Conservation (phyloP, 202 grass and related monocot genomes). For the Carex arenaria region DNA sequence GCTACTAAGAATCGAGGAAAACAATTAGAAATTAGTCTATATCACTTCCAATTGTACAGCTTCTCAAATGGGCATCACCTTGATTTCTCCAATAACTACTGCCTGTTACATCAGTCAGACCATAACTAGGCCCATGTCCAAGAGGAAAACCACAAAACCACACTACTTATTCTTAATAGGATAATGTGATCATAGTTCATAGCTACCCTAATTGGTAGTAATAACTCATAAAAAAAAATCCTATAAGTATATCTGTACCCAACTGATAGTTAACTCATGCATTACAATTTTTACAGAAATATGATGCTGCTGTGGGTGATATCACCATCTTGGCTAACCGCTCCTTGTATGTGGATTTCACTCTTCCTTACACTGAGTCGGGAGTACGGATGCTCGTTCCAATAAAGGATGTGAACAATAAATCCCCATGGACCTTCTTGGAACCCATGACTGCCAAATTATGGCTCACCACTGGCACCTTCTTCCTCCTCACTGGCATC, state of each 20-base stretch:
- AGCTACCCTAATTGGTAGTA: not conserved
- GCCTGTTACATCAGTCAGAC: too few relatives aligned
- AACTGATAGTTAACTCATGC: not conserved
- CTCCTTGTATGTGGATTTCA: conserved; percentile 76
- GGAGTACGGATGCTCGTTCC: conserved; percentile 82
- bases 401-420: conserved; percentile 42
- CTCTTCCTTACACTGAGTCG: conserved; percentile 78
- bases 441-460: conserved; percentile 45
- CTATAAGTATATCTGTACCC: not conserved
- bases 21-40: not conserved
- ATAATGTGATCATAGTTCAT: not conserved
- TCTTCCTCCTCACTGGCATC: conserved; percentile 63
- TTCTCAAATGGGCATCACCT: too few relatives aligned
- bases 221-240: too few relatives aligned
- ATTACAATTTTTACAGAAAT: conserved; percentile 35
- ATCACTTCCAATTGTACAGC: not conserved
- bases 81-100: too few relatives aligned
- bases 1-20: too few relatives aligned
- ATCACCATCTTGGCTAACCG: conserved; percentile 71
- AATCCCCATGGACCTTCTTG: conserved; percentile 71
- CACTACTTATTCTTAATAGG: not conserved
- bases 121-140: not conserved
- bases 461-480: conserved; percentile 50
- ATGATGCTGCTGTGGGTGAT: conserved; percentile 67
- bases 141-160: not conserved